Base-by-base conservation (phyloP, 2,329 filamentous ascomycete species). In the Erysiphe pulchra region DNA sequence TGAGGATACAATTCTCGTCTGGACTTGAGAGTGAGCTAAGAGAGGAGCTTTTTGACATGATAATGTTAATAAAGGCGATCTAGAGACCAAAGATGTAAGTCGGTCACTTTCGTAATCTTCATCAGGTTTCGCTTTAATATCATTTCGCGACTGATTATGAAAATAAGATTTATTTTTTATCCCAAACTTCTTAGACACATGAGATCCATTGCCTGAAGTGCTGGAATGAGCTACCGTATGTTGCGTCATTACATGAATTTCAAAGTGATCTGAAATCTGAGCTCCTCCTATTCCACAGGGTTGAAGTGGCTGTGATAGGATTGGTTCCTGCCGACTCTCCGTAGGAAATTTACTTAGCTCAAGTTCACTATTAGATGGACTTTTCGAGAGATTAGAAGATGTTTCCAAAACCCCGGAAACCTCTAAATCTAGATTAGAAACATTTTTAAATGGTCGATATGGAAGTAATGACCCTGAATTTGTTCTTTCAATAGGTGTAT, bases 201-300 rank as follows among this genome's bases (percentile, higher is more conserved):
- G 11, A n/a, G 32, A 12, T 34, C 11, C 11, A 12, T 12, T 12
- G 10, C 10, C 14, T 12, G 11, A 12, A 4, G 4, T 12, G 3
- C 9, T 12, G 4, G 32, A 34, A 24, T 42, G 4, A 16, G 11
- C 3, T 12, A 30, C 18, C 8, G 11, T 13, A n/a, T 17, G 45
- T n/a, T 51, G 52, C 14, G 56, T 61, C 48, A 58, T 48, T 14
- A 76, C 71, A 2, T 67, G 61, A 0, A 77, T 60, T 37, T 67
- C 62, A 48, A 78, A 77, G 50, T 77, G 73, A 50, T 78, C 75
- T n/a, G 76, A 72, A 0, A 74, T 73, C 24, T 66, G 59, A 0
- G 75, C 67, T 13, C 71, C 71, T 6, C 70, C 72, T 0, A 78
- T 55, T 1, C 75, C 75, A 41, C 66, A 74, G 0, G 70, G 68